Evolutionary conservation across 23 red algal species (phyloP), one percentile per base, ranked within the genome.

Genomic region (Gracilaria domingensis): DNA sequence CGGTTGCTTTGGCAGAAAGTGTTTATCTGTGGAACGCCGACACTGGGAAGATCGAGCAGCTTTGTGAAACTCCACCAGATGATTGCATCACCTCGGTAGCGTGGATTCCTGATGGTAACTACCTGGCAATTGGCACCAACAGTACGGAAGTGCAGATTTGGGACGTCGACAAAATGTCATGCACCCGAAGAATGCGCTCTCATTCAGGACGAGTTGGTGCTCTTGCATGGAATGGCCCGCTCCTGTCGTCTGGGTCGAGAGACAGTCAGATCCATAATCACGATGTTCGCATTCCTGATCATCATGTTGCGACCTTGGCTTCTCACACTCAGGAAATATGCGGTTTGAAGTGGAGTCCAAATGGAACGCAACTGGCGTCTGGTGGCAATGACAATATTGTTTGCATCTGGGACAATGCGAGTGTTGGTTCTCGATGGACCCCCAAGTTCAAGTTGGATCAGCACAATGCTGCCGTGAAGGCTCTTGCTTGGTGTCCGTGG

Each of bases 401-500:
- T 17, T 91, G 80, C 58, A 60, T 99, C 40, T 99, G 97, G 97
- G 97, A 99, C 54, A 70, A 75, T 53, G 25, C 56, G 25, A 71
- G 49, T 39, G 62, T 30, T 20, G 80, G 49, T 33, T 16, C 57
- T 64, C 49, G 76, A 36, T 79, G 81, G 69, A 81, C 85, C 12
- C 94, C 94, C 20, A 79, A 83, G 55, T 66, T 69, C 72, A 8
- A 23, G n/a, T 89, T 99, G 59, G 87, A 92, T 71, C 72, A 95
- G 49, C 97, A 99, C 80, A 91, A 86, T 23, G 97, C 97, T 35
- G 97, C 97, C 34, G 97, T 99, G 29, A 99, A 99, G 79, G 97
- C 97, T 20, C 73, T 99, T 4, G 97, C 93, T 44, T 99, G 97
- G 97, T 99, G 97, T 59, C 97, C 97, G 36, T 99, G 97, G 97